These are phyloP conservation scores for Trichomonas tenax DNA, from an alignment of 208 protist species.

Conservation along the genomic window DNA sequence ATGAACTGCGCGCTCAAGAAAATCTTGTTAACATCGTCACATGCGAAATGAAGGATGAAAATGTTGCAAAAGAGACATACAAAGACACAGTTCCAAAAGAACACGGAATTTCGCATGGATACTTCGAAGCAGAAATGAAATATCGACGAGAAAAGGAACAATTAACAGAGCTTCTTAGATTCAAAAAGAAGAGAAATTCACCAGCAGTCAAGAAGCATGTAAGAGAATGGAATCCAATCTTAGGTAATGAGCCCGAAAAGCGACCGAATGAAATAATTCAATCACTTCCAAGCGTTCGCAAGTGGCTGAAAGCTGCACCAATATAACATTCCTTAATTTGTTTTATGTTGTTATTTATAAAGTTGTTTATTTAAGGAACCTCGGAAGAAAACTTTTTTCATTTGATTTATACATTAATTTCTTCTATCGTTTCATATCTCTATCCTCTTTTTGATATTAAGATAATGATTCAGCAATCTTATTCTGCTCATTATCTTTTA, in stretches of 20 bases:
- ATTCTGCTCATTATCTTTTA: no score
- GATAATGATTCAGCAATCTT: no score
- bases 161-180: background rate
- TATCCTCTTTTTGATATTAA: no score
- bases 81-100: background rate
- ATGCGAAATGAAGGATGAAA: background rate
- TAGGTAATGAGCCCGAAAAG: background rate
- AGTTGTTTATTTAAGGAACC: no score
- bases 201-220: background rate
- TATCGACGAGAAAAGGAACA: background rate
- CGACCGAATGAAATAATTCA: background rate
- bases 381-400: no score
- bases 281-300: background rate
- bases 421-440: no score
- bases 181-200: background rate
- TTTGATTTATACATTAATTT: no score
- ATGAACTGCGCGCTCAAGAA: background rate
- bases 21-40: background rate
- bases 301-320: background rate
- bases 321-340: no score
- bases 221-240: background rate
- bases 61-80: background rate
- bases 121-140: background rate
- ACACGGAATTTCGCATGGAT: background rate
- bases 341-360: no score